These are phyloP conservation scores for Tilletia indica DNA, from an alignment of 1,284 basidiomycete genomes.

Conservation along the genomic window DNA sequence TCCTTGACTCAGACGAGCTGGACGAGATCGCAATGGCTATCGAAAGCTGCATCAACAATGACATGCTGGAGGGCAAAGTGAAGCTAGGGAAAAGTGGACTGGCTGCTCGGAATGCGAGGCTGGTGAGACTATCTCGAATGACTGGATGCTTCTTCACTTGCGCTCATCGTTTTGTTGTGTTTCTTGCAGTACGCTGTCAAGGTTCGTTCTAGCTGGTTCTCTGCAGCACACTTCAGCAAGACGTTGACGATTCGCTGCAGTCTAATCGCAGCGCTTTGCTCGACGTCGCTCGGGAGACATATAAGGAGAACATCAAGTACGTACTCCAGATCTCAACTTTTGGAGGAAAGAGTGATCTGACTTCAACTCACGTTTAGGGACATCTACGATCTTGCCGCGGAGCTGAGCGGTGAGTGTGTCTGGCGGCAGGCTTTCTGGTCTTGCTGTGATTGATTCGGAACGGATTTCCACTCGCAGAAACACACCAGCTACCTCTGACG, in stretches of 20 bases:
- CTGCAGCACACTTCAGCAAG: background rate
- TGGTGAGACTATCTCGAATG: slow-evolving; percentile 24
- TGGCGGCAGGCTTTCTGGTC: too few species aligned
- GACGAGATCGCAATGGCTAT: slow-evolving; percentile 67
- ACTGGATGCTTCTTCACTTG: background rate
- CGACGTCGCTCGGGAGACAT: slow-evolving; percentile 84
- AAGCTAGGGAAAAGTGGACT: slow-evolving; percentile 61
- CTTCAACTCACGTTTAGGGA: slow-evolving; percentile 60
- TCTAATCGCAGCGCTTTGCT: slow-evolving; percentile 76
- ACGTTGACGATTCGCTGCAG: slow-evolving; percentile 20
- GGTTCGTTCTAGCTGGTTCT: slow-evolving; percentile 54
- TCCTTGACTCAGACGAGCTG: slow-evolving; percentile 71
- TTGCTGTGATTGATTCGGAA: too few species aligned
- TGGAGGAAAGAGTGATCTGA: too few species aligned
- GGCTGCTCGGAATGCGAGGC: slow-evolving; percentile 21
- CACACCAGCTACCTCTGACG: slow-evolving; percentile 66
- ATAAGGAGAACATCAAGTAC: slow-evolving; percentile 73
- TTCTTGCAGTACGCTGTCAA: slow-evolving; percentile 69
- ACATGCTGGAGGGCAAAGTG: slow-evolving; percentile 48
- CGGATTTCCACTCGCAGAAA: slow-evolving; percentile 29
- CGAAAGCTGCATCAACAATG: slow-evolving; percentile 69
- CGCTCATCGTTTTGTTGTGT: background rate
- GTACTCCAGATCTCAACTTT: background rate
- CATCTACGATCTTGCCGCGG: slow-evolving; percentile 65
- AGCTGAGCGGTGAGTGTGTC: background rate